Evolutionary conservation across 2,329 filamentous ascomycete species (phyloP).

Genomic region (Bretziella fagacearum): DNA sequence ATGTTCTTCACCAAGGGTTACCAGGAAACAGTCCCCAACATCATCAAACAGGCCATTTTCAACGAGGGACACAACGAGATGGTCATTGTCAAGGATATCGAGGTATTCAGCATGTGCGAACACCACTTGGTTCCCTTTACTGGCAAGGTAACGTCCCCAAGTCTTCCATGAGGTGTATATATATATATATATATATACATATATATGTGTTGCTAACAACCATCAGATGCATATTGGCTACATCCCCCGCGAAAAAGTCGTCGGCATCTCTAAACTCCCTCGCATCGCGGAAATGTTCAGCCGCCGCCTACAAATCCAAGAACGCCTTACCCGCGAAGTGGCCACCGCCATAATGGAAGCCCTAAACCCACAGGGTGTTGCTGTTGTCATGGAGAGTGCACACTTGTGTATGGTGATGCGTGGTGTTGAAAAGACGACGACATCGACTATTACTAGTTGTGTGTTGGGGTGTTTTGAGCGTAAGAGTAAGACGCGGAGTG

Average conservation of each 20-base stretch:
- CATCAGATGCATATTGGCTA: conserved; percentile 94
- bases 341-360: conserved; percentile 87
- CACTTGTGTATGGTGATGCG: conserved; percentile 99
- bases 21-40: conserved; percentile 78
- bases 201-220: background rate
- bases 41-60: conserved; percentile 89
- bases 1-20: conserved; percentile 95
- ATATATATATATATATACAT: background rate
- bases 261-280: conserved; percentile 88
- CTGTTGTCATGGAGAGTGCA: conserved; percentile 91
- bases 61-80: conserved; percentile 94
- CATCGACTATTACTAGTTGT: conserved; percentile 84
- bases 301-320: conserved; percentile 84
- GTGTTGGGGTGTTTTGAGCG: conserved; percentile 93
- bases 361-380: conserved; percentile 82
- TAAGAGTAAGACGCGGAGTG: conserved; percentile 83
- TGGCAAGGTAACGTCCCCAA: conserved; percentile 51
- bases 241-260: conserved; percentile 78
- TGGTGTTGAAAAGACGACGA: conserved; percentile 82
- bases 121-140: conserved; percentile 94
- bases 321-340: conserved; percentile 89
- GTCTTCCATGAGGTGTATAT: background rate
- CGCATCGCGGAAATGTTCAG: conserved; percentile 96
- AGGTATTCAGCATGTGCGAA: conserved; percentile 87
- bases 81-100: conserved; percentile 95